Evolutionary conservation across 164 flowering plant genomes (phyloP).

Genomic region (Akebia trifoliata): DNA sequence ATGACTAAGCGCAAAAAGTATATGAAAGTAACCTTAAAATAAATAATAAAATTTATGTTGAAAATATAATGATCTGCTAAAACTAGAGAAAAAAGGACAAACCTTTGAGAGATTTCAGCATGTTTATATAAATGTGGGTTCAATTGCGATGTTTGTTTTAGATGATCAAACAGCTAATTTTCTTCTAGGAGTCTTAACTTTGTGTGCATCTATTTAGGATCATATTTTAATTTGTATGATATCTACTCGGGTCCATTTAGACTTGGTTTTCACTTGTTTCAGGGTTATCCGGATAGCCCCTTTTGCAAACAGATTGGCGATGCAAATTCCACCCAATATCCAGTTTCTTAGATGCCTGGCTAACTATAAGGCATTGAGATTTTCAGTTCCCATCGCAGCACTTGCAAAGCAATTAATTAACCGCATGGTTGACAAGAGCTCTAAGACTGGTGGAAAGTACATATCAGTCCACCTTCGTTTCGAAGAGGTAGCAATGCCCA

Average conservation of each 20-base stretch:
- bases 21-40: too few relatives aligned
- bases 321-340: conserved; percentile 65
- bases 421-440: conserved; percentile 62
- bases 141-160: too few relatives aligned
- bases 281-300: conserved; percentile 85
- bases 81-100: too few relatives aligned
- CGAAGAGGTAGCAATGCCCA: conserved; percentile 60
- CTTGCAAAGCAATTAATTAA: conserved; percentile 54
- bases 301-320: conserved; percentile 87
- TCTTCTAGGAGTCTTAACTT: not conserved
- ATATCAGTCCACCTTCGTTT: conserved; percentile 84
- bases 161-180: not conserved
- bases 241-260: not conserved
- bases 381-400: conserved; percentile 54
- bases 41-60: too few relatives aligned
- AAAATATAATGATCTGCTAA: too few relatives aligned
- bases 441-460: conserved; percentile 59
- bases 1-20: too few relatives aligned
- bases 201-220: too few relatives aligned
- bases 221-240: not conserved
- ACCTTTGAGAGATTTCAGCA: too few relatives aligned
- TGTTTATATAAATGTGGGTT: too few relatives aligned
- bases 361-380: conserved; percentile 71
- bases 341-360: conserved; percentile 79
- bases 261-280: conserved; percentile 17